These are phyloP conservation scores for Echinosophora koreensis DNA, from an alignment of 306 rosid genomes.

Conservation along the genomic window DNA sequence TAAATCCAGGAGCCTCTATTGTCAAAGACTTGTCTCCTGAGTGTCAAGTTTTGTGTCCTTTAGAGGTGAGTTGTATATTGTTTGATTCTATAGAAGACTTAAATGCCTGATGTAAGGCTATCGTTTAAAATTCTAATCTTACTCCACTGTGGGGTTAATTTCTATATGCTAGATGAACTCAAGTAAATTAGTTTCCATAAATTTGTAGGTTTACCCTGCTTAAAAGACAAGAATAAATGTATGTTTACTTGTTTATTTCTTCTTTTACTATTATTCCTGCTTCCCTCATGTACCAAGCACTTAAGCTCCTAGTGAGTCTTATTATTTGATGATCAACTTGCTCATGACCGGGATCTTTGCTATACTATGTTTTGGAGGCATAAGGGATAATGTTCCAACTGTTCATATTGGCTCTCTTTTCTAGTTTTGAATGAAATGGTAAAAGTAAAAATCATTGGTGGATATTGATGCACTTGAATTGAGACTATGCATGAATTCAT, in stretches of 20 bases:
- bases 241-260: conserved; percentile 48
- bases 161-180: conserved; percentile 50
- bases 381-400: conserved; percentile 25
- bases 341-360: conserved; percentile 23
- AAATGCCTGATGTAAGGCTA: conserved; percentile 47
- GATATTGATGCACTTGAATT: neutral
- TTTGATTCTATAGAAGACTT: conserved; percentile 61
- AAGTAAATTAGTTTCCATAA: conserved; percentile 42
- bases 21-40: conserved; percentile 43
- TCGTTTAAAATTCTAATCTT: conserved; percentile 53
- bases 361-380: neutral
- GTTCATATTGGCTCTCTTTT: conserved; percentile 1
- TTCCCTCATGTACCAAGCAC: conserved; percentile 1
- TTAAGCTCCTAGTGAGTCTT: conserved; percentile 10
- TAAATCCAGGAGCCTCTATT: conserved; percentile 48
- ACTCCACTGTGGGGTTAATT: conserved; percentile 49
- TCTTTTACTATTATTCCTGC: conserved; percentile 43
- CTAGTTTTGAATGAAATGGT: conserved; percentile 29
- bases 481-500: conserved; percentile 17
- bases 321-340: conserved; percentile 39
- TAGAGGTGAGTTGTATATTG: conserved; percentile 74
- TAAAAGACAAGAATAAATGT: conserved; percentile 45
- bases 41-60: conserved; percentile 51
- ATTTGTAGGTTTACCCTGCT: conserved; percentile 41
- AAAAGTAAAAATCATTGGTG: neutral